phyloP scores from a whole-genome alignment of 2,329 filamentous ascomycete species.

The Fusarium sp. region DNA sequence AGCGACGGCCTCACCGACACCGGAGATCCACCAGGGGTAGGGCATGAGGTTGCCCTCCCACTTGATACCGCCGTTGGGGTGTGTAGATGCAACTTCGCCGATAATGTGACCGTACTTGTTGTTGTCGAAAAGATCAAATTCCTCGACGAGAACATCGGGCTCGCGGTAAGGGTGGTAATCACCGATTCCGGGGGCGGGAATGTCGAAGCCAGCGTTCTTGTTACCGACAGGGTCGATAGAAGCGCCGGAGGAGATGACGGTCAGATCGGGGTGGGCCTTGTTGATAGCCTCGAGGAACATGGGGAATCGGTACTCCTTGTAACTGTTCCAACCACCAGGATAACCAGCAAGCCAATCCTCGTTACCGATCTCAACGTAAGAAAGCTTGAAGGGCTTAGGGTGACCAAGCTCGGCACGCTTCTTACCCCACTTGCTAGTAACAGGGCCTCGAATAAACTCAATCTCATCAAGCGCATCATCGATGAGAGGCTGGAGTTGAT shows the following conservation, averaged over 20 bases:
- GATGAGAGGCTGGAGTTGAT: constrained; percentile 66
- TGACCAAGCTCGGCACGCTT: constrained; percentile 70
- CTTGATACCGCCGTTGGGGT: constrained; percentile 63
- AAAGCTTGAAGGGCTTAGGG: constrained; percentile 69
- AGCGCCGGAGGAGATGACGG: constrained; percentile 64
- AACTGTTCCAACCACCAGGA: constrained; percentile 59
- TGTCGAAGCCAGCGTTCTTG: constrained; percentile 49
- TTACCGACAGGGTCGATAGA: constrained; percentile 51
- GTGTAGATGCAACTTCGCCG: constrained; percentile 65
- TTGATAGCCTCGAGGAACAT: constrained; percentile 70
- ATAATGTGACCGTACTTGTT: constrained; percentile 51
- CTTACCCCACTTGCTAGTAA: constrained; percentile 66
- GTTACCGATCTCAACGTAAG: constrained; percentile 75
- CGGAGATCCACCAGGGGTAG: constrained; percentile 67
- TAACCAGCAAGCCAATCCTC: constrained; percentile 72
- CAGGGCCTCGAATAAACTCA: constrained; percentile 70
- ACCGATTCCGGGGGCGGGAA: constrained; percentile 57
- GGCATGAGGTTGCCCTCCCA: constrained; percentile 59
- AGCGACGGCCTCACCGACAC: constrained; percentile 74
- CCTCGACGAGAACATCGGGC: constrained; percentile 62
- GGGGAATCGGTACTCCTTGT: constrained; percentile 67
- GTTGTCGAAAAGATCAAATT: constrained; percentile 67
- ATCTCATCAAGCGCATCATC: constrained; percentile 72
- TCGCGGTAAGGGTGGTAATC: constrained; percentile 66
- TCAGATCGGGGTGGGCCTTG: constrained; percentile 67